phyloP scores from a whole-genome alignment of 2,329 filamentous ascomycete genomes.

The Rutstroemia sp. region DNA sequence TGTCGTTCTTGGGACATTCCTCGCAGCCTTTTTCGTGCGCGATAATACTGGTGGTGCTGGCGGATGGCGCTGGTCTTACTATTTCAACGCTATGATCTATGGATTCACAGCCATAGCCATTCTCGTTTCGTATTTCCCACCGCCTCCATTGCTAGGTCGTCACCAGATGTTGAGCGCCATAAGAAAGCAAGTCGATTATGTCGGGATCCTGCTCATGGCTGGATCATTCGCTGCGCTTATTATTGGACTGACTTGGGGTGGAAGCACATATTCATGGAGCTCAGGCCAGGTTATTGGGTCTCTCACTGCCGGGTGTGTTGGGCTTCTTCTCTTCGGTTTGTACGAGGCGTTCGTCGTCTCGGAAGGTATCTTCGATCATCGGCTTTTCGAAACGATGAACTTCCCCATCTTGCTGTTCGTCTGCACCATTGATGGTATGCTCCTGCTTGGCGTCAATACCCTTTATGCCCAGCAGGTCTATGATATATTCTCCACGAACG shows the following conservation, averaged over 20 bases:
- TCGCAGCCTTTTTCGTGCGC: slow-evolving; percentile 14
- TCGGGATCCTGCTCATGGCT: slow-evolving; percentile 14
- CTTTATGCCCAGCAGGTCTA: slow-evolving; percentile 16
- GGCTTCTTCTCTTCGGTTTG: slow-evolving; percentile 15
- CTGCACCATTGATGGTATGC: slow-evolving; percentile 17
- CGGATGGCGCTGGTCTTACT: slow-evolving; percentile 18
- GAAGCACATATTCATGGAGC: slow-evolving; percentile 47
- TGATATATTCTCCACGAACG: slow-evolving; percentile 14
- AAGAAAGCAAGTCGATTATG: slow-evolving; percentile 12
- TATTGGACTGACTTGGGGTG: slow-evolving; percentile 46
- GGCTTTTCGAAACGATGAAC: slow-evolving; percentile 16
- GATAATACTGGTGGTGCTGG: slow-evolving; percentile 12
- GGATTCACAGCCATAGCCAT: slow-evolving; percentile 11
- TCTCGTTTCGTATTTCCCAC: slow-evolving; percentile 14
- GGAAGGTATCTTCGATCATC: slow-evolving; percentile 18
- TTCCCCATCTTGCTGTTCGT: slow-evolving; percentile 18
- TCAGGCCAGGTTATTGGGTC: slow-evolving; percentile 46
- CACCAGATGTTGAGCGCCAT: slow-evolving; percentile 11
- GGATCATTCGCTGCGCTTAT: slow-evolving; percentile 12
- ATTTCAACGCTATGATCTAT: slow-evolving; percentile 17
- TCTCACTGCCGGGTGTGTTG: slow-evolving; percentile 38
- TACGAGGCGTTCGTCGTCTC: slow-evolving; percentile 17
- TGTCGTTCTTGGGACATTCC: slow-evolving; percentile 15
- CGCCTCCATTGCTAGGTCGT: slow-evolving; percentile 11
- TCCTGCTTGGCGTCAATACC: slow-evolving; percentile 17